These are phyloP conservation scores for Logfia minima DNA, from an alignment of 129 eudicot species.

Conservation along the genomic window DNA sequence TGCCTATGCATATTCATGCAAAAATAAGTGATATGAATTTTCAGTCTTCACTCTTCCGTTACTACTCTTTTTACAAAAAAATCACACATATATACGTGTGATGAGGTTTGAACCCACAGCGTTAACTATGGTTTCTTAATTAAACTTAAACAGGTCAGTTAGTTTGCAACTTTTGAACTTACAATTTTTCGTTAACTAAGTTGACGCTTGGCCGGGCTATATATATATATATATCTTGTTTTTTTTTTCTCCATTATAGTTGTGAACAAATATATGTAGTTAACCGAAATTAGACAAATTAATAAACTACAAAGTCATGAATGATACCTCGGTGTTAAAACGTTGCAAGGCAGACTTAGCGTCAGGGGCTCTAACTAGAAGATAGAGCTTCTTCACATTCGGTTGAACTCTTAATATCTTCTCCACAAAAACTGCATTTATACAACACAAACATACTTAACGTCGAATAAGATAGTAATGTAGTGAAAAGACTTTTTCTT, in stretches of 20 bases:
- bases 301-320: background rate
- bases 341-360: constrained; percentile 16
- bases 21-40: background rate
- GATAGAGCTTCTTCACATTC: constrained; percentile 16
- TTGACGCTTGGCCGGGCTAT: background rate
- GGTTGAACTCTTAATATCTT: constrained; percentile 20
- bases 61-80: background rate
- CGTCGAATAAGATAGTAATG: too few relatives aligned
- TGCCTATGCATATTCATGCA: constrained; percentile 34
- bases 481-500: too few relatives aligned
- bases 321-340: constrained; percentile 3
- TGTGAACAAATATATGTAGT: background rate
- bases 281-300: background rate
- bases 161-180: too few relatives aligned
- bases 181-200: too few relatives aligned
- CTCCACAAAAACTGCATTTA: constrained; percentile 14
- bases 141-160: too few relatives aligned
- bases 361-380: constrained; percentile 10
- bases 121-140: too few relatives aligned
- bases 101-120: too few relatives aligned
- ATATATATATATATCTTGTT: too few relatives aligned
- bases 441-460: background rate
- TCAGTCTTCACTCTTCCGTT: background rate
- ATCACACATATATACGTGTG: too few relatives aligned
- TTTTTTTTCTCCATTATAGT: background rate